Evolutionary conservation across 352 stramenopile species (phyloP), one percentile per base, ranked within the genome.

Genomic region (Phytophthora chlamydospora): DNA sequence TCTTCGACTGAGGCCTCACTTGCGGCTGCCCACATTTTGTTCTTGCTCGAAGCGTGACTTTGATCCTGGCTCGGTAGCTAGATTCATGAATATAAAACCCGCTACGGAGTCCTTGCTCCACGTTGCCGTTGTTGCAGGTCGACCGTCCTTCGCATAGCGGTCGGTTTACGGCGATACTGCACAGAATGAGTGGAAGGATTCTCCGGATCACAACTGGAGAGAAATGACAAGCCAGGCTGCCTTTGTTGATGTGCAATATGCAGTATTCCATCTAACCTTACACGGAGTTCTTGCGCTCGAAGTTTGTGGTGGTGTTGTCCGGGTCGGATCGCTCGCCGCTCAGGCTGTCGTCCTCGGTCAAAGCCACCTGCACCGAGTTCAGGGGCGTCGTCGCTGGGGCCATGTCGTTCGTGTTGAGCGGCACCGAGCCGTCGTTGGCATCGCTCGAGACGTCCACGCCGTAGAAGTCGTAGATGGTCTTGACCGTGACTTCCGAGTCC

Each of bases 381-480:
- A 75, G 39, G 17, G 66, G 62, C 7, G 29, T 48, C 1, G 45
- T 19, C 3, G 44, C 16, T 10, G 58, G 41, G 34, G 66, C 11
- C 16, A 39, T 34, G 16, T 73, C 48, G n/a, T 12, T 52, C 0
- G 68, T 50, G 34, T 69, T 45, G 1, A 76, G 62, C 21, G 62
- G 52, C 42, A 66, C 47, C 44, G 53, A 24, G n/a, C 62, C 58
- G n/a, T 60, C 47, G 11, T 69, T 69, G 1, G 53, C 64, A 16
- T 76, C 67, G 19, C 60, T 70, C 1, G 66, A 71, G 24, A 79
- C 69, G 38, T 79, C 71, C 31, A 79, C 29, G 38, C 70, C 66
- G 68, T 93, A 93, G 52, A 78, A 89, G 45, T 88, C 75, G 48
- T 83, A 76, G 42, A 87, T 85, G 16, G 73, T 75, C 71, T 91